phyloP scores from a whole-genome alignment of 768 basidiomycete genomes.

The Psilocybe cubensis region DNA sequence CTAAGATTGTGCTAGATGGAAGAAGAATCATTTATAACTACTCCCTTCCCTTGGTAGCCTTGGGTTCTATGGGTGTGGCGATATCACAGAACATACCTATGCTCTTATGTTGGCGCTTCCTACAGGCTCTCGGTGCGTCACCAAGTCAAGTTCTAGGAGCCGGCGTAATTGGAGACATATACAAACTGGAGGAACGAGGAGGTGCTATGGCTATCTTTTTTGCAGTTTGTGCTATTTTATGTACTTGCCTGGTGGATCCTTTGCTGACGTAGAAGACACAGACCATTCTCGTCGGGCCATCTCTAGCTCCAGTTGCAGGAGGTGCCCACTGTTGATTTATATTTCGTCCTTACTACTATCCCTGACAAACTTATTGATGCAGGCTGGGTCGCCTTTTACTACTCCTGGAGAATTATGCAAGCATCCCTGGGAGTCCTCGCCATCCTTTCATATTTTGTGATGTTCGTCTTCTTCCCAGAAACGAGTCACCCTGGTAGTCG shows the following conservation, averaged over 20 bases:
- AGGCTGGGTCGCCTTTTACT: slow-evolving; percentile 52
- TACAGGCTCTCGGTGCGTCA: slow-evolving; percentile 67
- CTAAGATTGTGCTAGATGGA: slow-evolving; percentile 50
- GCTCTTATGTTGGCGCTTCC: slow-evolving; percentile 60
- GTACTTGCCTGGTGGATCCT: background rate
- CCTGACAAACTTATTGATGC: slow-evolving; percentile 32
- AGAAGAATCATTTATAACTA: slow-evolving; percentile 58
- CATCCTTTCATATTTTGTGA: slow-evolving; percentile 38
- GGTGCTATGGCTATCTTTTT: slow-evolving; percentile 61
- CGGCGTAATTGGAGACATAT: slow-evolving; percentile 65
- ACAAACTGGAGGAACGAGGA: slow-evolving; percentile 58
- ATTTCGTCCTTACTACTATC: background rate
- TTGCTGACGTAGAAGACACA: slow-evolving; percentile 21
- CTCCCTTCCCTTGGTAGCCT: slow-evolving; percentile 59
- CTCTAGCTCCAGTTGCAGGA: slow-evolving; percentile 61
- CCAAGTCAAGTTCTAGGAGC: slow-evolving; percentile 54
- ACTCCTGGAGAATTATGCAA: slow-evolving; percentile 71
- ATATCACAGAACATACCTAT: slow-evolving; percentile 39
- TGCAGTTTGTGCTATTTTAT: slow-evolving; percentile 32
- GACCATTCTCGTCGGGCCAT: slow-evolving; percentile 60
- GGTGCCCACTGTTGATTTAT: slow-evolving; percentile 32
- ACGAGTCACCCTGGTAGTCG: slow-evolving; percentile 63
- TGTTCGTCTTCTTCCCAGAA: slow-evolving; percentile 59
- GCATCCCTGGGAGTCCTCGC: slow-evolving; percentile 43
- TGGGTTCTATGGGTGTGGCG: slow-evolving; percentile 64